A percentile compares a stretch with the other conserved stretches of the same genome.
Conservation (phyloP, 345 rosid species). For the Anastatica hierochuntica region DNA sequence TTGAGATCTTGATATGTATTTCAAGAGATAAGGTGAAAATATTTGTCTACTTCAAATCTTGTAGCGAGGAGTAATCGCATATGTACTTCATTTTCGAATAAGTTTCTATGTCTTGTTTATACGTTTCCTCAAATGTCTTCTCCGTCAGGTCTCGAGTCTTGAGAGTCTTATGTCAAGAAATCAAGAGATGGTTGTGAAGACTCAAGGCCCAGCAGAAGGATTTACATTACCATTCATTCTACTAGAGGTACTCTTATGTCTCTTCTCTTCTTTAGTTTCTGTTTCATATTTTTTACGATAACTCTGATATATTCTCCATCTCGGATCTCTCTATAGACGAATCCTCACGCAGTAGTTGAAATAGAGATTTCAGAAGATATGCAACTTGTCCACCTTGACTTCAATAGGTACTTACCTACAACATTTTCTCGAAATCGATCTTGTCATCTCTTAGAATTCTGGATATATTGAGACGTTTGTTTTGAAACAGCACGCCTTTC, state of each 20-base stretch:
- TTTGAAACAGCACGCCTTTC: conserved; percentile 31
- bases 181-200: conserved; percentile 24
- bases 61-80: too few species aligned
- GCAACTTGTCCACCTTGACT: conserved; percentile 45
- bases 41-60: too few species aligned
- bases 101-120: too few species aligned
- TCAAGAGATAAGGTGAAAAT: too few species aligned
- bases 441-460: background rate
- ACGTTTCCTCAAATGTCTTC: background rate
- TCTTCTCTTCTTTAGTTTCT: background rate
- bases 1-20: too few species aligned
- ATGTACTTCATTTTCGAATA: too few species aligned
- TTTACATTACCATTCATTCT: conserved; percentile 36
- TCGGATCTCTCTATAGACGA: conserved; percentile 28
- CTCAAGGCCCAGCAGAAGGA: conserved; percentile 27
- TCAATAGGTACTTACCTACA: conserved; percentile 34
- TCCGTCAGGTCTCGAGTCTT: conserved; percentile 29
- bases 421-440: background rate
- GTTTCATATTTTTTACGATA: background rate
- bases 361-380: conserved; percentile 46
- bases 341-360: conserved; percentile 41
- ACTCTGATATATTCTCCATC: background rate
- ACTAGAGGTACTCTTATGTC: conserved; percentile 27
- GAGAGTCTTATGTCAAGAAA: conserved; percentile 28
- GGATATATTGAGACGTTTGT: background rate